A percentile compares a stretch with the other conserved stretches of the same genome.
Evolutionary conservation across 129 eudicot genomes (phyloP).

Genomic region (Dittrichia graveolens): DNA sequence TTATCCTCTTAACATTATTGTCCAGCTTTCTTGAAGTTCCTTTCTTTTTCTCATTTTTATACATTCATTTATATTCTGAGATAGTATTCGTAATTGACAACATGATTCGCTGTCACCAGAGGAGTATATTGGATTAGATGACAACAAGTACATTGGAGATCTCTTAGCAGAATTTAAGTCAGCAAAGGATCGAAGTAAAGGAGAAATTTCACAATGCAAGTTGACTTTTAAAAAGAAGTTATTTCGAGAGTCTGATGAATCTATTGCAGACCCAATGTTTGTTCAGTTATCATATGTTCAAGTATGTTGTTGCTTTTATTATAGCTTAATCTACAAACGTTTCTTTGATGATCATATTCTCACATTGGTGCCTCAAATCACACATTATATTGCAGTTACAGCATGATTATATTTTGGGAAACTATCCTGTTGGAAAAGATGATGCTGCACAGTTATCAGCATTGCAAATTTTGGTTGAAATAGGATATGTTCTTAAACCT

Average conservation of each 20-base stretch:
- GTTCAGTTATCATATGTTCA: slow-evolving; percentile 94
- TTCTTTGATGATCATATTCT: slow-evolving; percentile 9
- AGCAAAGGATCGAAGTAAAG: slow-evolving; percentile 91
- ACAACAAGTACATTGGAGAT: slow-evolving; percentile 95
- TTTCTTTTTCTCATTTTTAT: neutral
- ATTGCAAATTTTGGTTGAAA: slow-evolving; percentile 86
- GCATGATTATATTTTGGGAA: slow-evolving; percentile 96
- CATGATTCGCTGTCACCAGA: slow-evolving; percentile 46
- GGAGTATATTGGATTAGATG: slow-evolving; percentile 91
- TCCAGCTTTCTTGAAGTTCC: neutral
- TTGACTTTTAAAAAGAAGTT: slow-evolving; percentile 86
- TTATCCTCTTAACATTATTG: neutral
- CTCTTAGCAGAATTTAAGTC: slow-evolving; percentile 94
- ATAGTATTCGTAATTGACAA: slow-evolving; percentile 15
- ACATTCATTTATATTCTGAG: neutral
- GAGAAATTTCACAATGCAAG: slow-evolving; percentile 92
- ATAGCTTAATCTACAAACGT: neutral
- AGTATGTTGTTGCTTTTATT: slow-evolving; percentile 35
- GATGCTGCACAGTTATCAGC: slow-evolving; percentile 98
- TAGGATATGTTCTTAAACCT: slow-evolving; percentile 72
- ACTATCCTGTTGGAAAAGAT: slow-evolving; percentile 98
- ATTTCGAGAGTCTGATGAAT: slow-evolving; percentile 96
- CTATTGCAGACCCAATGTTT: slow-evolving; percentile 94
- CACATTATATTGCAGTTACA: slow-evolving; percentile 57
- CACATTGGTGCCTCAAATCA: slow-evolving; percentile 9